phyloP scores from a whole-genome alignment of 371 early-diverging fungal species.

The Saksenaea vasiformis region DNA sequence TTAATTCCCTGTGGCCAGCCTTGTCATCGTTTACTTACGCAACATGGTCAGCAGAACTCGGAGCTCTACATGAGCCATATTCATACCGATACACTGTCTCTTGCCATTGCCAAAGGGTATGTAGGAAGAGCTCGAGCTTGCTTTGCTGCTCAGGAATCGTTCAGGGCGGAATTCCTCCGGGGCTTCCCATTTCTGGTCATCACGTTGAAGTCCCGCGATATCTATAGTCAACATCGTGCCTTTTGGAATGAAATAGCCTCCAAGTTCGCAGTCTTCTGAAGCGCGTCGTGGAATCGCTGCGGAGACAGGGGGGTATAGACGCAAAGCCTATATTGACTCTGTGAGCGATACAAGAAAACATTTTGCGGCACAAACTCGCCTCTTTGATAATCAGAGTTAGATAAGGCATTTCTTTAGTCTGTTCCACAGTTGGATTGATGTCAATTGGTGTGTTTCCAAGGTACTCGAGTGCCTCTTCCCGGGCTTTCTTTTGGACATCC shows the following conservation, averaged over 20 bases:
- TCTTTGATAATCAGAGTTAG: constrained; percentile 43
- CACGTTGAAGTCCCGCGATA: constrained; percentile 8
- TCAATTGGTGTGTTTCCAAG: constrained; percentile 47
- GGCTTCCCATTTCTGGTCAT: constrained; percentile 20
- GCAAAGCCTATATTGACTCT: constrained; percentile 23
- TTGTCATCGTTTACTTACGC: constrained; percentile 15
- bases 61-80: constrained; percentile 19
- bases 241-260: constrained; percentile 10
- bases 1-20: too few species aligned
- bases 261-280: constrained; percentile 6
- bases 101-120: constrained; percentile 46
- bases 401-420: constrained; percentile 45
- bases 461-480: constrained; percentile 46
- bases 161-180: constrained; percentile 49
- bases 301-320: constrained; percentile 13
- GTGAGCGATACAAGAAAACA: too few species aligned
- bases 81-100: constrained; percentile 31
- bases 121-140: constrained; percentile 9
- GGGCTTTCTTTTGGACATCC: constrained; percentile 49
- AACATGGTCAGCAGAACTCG: constrained; percentile 19
- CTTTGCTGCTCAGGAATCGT: constrained; percentile 36
- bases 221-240: constrained; percentile 6
- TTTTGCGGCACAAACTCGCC: too few species aligned
- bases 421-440: constrained; percentile 45
- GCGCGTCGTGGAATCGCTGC: not conserved